These are phyloP conservation scores for Claviceps digitariae DNA, from an alignment of 2,329 filamentous ascomycete species.

Conservation along the genomic window DNA sequence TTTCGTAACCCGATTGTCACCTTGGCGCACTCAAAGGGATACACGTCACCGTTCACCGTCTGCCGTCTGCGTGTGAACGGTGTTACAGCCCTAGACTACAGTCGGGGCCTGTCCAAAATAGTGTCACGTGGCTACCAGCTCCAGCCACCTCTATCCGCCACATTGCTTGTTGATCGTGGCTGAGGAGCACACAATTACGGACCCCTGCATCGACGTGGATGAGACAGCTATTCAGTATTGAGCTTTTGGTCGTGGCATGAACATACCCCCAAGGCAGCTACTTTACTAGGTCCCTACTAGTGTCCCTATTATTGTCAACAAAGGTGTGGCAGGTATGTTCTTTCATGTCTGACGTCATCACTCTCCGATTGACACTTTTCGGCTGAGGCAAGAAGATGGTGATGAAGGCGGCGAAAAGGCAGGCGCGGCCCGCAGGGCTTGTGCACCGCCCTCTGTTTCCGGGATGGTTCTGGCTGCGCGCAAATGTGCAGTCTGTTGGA, in stretches of 20 bases:
- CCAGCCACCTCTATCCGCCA: background rate
- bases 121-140: background rate
- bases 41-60: background rate
- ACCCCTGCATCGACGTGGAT: too few species aligned
- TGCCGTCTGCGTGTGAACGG: too few species aligned
- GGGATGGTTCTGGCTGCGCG: background rate
- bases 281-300: background rate
- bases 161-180: background rate
- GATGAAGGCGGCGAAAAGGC: background rate
- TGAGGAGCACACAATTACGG: background rate
- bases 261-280: too few species aligned
- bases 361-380: background rate
- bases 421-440: background rate
- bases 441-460: background rate
- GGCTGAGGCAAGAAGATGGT: background rate
- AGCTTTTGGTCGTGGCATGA: too few species aligned
- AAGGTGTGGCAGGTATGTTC: background rate
- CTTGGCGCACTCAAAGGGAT: background rate
- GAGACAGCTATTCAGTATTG: too few species aligned
- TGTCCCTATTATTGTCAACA: background rate
- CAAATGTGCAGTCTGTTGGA: too few species aligned
- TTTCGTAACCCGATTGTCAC: too few species aligned
- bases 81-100: too few species aligned
- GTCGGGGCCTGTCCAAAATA: background rate
- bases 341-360: background rate